Base-by-base conservation (phyloP, 768 basidiomycete genomes). In the Gymnopilus junonius region DNA sequence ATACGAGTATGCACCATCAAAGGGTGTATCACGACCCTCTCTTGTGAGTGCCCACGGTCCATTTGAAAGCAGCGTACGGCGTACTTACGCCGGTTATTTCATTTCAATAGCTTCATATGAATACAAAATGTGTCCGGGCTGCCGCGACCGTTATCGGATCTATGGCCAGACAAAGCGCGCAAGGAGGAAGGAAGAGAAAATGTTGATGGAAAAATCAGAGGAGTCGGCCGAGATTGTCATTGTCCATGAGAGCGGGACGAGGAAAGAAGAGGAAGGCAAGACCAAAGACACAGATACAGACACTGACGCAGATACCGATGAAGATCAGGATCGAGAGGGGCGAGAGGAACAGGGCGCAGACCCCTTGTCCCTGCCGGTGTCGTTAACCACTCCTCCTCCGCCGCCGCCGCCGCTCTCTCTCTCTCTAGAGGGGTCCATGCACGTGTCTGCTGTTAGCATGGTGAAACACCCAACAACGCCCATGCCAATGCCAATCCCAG, bases 81-180 rank as follows among this genome's bases (percentile, higher is more conserved):
- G n/a, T n/a, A n/a, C n/a, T n/a, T n/a, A n/a, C 55, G 55, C 66
- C 17, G 45, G 59, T 31, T 32, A 35, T 31, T 55, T 32, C 17
- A 15, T 31, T 34, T 51, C 23, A 43, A 15, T 46, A 76, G 78
- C 55, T 11, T 68, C 58, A 0, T 79, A 78, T 60, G 69, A 71
- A 31, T 81, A 70, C 71, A 81, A 78, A 62, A 83, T 82, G 82
- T 83, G 82, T 60, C 70, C 75, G 4, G 69, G 78, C 0, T 87
- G 86, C 67, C 77, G 85, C 23, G 71, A 75, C 32, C 76, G 83
- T 8, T 86, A 86, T 70, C 79, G 82, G 53, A 75, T 69, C 34
- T 86, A 87, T 59, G 85, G 85, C 0, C 82, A 73, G 53, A 85
- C 84, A 1, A 87, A 85, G 69, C 82, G 85, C 17, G 77, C 77